Percentiles rank a stretch among this genome's conserved stretches.
phyloP scores from a whole-genome alignment of 2,329 filamentous ascomycete species.

The Monosporascus sp. region DNA sequence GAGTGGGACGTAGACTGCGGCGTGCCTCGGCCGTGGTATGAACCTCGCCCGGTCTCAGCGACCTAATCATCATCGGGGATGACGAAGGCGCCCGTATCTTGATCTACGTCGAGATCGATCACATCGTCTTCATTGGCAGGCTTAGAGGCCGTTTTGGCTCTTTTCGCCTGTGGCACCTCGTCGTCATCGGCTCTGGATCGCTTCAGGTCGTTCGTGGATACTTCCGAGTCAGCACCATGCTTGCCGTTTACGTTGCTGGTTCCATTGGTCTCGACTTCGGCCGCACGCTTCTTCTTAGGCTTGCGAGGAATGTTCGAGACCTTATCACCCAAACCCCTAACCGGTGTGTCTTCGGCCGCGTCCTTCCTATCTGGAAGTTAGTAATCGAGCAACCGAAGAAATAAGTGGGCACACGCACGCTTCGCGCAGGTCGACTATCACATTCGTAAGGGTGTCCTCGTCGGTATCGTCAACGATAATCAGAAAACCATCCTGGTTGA shows the following conservation, averaged over 20 bases:
- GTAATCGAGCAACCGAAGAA: constrained; percentile 16
- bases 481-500: constrained; percentile 69
- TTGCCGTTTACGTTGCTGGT: constrained; percentile 36
- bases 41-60: constrained; percentile 9
- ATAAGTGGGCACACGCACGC: constrained; percentile 39
- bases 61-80: constrained; percentile 56
- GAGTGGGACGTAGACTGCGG: constrained; percentile 52
- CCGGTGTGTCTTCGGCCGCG: constrained; percentile 44
- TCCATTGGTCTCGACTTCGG: constrained; percentile 34
- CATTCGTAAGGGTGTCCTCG: constrained; percentile 68
- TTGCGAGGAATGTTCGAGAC: constrained; percentile 48
- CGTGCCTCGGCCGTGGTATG: constrained; percentile 1
- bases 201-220: constrained; percentile 38
- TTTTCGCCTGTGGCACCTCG: constrained; percentile 40
- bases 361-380: constrained; percentile 32
- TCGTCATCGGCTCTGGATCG: constrained; percentile 39
- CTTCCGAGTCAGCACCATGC: constrained; percentile 30
- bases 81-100: constrained; percentile 56
- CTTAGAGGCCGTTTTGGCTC: constrained; percentile 36
- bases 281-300: constrained; percentile 38
- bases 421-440: constrained; percentile 66
- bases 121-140: constrained; percentile 36
- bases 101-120: constrained; percentile 44
- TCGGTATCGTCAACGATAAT: constrained; percentile 83
- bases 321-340: constrained; percentile 42